Percentiles rank a stretch among this genome's conserved stretches.
Conservation (phyloP, 345 rosid species). For the Barbarea vulgaris region DNA sequence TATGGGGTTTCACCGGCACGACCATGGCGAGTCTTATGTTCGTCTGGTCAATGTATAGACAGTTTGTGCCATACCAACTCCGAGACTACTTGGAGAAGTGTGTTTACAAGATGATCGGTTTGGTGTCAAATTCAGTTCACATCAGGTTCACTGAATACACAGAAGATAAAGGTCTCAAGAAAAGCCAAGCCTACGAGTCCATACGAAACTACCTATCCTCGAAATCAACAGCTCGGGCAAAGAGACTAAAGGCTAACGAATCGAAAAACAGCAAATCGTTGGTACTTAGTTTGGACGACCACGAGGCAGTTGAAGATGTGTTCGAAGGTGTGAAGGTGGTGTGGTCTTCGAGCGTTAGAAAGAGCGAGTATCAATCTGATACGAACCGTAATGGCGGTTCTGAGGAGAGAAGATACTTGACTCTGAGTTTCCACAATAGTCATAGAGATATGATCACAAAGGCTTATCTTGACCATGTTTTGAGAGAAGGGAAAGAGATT, state of each 20-base stretch:
- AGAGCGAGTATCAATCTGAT: neutral
- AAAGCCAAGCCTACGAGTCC: slow-evolving; percentile 40
- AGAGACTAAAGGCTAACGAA: slow-evolving; percentile 26
- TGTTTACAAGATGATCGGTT: slow-evolving; percentile 43
- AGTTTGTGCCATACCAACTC: slow-evolving; percentile 48
- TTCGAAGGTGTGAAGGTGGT: neutral
- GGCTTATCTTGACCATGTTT: slow-evolving; percentile 42
- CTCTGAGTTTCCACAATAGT: slow-evolving; percentile 45
- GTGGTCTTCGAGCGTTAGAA: neutral
- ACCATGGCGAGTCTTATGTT: slow-evolving; percentile 45
- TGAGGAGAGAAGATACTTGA: slow-evolving; percentile 36
- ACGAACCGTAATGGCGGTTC: neutral
- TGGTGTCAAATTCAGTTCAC: slow-evolving; percentile 39
- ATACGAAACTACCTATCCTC: slow-evolving; percentile 20
- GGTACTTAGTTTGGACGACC: slow-evolving; percentile 30
- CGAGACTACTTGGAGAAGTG: slow-evolving; percentile 22
- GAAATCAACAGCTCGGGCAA: neutral
- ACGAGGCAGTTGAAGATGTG: slow-evolving; percentile 19
- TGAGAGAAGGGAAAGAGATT: slow-evolving; percentile 47
- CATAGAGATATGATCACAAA: slow-evolving; percentile 37
- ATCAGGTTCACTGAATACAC: slow-evolving; percentile 55
- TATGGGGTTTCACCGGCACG: slow-evolving; percentile 31
- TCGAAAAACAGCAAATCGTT: slow-evolving; percentile 4
- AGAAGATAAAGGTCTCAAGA: slow-evolving; percentile 43
- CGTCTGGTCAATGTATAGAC: slow-evolving; percentile 47